Conservation (phyloP, 371 early-diverging fungal genomes). For the Mucor piriformis region DNA sequence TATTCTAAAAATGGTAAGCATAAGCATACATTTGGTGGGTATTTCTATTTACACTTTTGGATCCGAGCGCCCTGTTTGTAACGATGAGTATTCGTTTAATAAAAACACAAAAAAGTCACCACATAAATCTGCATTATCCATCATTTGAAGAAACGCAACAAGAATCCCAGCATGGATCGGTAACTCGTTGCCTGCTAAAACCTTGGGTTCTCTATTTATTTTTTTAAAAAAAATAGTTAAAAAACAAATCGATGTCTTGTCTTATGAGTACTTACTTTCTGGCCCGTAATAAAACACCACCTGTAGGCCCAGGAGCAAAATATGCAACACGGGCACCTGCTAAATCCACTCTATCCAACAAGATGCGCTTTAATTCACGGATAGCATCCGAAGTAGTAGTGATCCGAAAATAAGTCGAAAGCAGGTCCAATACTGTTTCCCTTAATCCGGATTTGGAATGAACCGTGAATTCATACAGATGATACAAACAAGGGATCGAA, state of each 20-base stretch:
- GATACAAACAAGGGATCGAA: constrained; percentile 60
- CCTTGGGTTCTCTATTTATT: constrained; percentile 24
- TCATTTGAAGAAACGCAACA: constrained; percentile 60
- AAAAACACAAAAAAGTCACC: constrained; percentile 80
- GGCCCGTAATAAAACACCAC: constrained; percentile 56
- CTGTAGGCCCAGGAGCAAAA: constrained; percentile 61
- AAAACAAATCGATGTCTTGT: background rate
- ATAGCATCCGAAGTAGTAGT: constrained; percentile 51
- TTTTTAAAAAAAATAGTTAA: no score
- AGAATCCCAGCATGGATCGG: constrained; percentile 60
- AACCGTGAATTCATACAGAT: constrained; percentile 60
- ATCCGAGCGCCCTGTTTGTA: constrained; percentile 35
- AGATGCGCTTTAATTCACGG: constrained; percentile 53
- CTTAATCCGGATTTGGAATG: constrained; percentile 55
- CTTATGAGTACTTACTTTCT: constrained; percentile 24
- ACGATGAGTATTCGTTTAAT: constrained; percentile 70
- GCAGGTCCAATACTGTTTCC: constrained; percentile 52
- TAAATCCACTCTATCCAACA: constrained; percentile 53
- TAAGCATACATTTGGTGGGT: constrained; percentile 1
- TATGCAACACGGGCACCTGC: constrained; percentile 53
- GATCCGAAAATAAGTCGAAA: constrained; percentile 60
- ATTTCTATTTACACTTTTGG: constrained; percentile 42
- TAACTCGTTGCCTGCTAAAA: constrained; percentile 53
- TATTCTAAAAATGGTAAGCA: constrained; percentile 20
- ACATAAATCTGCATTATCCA: constrained; percentile 58